phyloP scores from a whole-genome alignment of 2,329 filamentous ascomycete genomes.

The Camptophora hylomeconis region DNA sequence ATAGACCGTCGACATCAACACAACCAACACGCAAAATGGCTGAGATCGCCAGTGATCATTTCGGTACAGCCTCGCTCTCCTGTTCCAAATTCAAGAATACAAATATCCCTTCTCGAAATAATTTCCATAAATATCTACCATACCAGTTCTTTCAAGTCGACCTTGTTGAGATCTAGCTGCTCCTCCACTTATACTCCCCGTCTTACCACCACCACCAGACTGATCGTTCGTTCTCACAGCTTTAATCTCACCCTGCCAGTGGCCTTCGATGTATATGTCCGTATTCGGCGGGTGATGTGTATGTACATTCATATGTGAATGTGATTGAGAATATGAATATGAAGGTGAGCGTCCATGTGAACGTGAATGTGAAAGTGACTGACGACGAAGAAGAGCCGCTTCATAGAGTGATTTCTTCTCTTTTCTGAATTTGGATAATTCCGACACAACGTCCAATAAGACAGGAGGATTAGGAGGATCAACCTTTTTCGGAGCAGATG shows the following conservation, averaged over 20 bases:
- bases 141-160: constrained; percentile 24
- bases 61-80: no score
- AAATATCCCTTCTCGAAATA: constrained; percentile 39
- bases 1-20: no score
- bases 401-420: constrained; percentile 39
- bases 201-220: no score
- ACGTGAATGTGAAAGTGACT: no score
- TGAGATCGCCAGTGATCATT: no score
- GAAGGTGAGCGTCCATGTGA: no score
- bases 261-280: constrained; percentile 35
- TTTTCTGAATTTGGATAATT: constrained; percentile 41
- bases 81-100: constrained; percentile 31
- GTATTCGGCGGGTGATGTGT: constrained; percentile 1
- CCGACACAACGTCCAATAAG: constrained; percentile 42
- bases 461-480: constrained; percentile 19
- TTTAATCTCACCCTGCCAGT: constrained; percentile 47
- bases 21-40: no score
- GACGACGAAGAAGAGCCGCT: constrained; percentile 13
- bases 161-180: constrained; percentile 7
- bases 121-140: constrained; percentile 41
- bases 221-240: constrained; percentile 42
- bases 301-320: no score
- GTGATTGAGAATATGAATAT: no score
- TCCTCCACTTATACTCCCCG: constrained; percentile 7
- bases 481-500: no score